These are phyloP conservation scores for Ascochyta viciae-villosae DNA, from an alignment of 2,329 filamentous ascomycete species.

Conservation along the genomic window DNA sequence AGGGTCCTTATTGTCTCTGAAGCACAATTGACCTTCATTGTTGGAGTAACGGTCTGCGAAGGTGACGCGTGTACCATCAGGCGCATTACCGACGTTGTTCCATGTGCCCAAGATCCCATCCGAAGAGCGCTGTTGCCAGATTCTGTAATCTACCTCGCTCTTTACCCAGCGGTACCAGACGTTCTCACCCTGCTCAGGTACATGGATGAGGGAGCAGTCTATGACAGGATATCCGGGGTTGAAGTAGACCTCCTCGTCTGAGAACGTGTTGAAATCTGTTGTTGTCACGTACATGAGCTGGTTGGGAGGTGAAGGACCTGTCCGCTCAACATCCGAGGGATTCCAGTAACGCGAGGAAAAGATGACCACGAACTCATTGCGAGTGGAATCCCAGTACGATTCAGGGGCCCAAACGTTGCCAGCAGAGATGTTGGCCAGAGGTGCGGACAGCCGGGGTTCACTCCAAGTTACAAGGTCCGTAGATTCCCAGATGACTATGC, in stretches of 20 bases:
- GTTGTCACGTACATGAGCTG: slow-evolving; percentile 16
- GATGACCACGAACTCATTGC: slow-evolving; percentile 8
- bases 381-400: slow-evolving; percentile 10
- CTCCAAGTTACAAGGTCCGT: slow-evolving; percentile 12
- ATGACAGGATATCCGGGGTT: slow-evolving; percentile 14
- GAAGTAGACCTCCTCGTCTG: slow-evolving; percentile 13
- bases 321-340: slow-evolving; percentile 6
- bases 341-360: slow-evolving; percentile 17
- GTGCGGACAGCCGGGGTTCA: slow-evolving; percentile 7
- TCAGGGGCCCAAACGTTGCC: slow-evolving; percentile 15
- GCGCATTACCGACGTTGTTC: slow-evolving; percentile 10
- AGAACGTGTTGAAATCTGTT: slow-evolving; percentile 12
- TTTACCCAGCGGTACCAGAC: slow-evolving; percentile 18
- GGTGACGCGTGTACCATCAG: slow-evolving; percentile 11
- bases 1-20: slow-evolving; percentile 5
- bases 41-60: slow-evolving; percentile 12
- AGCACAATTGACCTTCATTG: slow-evolving; percentile 13
- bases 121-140: slow-evolving; percentile 15
- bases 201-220: slow-evolving; percentile 12
- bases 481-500: slow-evolving; percentile 15
- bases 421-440: slow-evolving; percentile 10
- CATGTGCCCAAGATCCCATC: slow-evolving; percentile 5
- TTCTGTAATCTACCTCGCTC: slow-evolving; percentile 13
- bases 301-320: slow-evolving; percentile 5
- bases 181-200: slow-evolving; percentile 10